phyloP scores from a whole-genome alignment of 2,329 filamentous ascomycete species.

The Venturia aucupariae region DNA sequence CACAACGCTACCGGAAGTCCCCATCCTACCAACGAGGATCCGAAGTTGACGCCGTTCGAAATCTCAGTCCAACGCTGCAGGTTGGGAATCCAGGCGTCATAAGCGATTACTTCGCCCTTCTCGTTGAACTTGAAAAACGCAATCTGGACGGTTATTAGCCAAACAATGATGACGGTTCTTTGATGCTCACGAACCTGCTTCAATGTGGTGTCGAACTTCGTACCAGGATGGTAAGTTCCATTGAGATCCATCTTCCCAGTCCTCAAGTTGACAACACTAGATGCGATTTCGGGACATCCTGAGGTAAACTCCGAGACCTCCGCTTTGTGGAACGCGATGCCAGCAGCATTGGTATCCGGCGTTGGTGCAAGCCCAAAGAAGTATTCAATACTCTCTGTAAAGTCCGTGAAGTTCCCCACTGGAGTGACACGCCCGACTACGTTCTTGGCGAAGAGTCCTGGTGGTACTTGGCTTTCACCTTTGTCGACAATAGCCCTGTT shows the following conservation, averaged over 20 bases:
- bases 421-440: constrained; percentile 34
- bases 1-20: not conserved
- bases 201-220: not conserved
- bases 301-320: constrained; percentile 25
- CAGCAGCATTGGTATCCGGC: constrained; percentile 17
- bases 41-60: not conserved
- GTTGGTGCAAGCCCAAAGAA: constrained; percentile 36
- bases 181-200: not conserved
- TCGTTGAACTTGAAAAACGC: constrained; percentile 41
- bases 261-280: constrained; percentile 23
- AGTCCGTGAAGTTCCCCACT: constrained; percentile 34
- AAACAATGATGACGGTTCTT: too few species aligned
- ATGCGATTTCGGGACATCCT: constrained; percentile 30
- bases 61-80: constrained; percentile 18
- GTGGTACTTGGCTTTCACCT: constrained; percentile 27
- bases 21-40: not conserved
- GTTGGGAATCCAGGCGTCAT: constrained; percentile 38
- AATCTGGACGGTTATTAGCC: constrained; percentile 20
- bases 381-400: constrained; percentile 36
- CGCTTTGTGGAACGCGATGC: constrained; percentile 18
- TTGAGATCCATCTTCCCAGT: constrained; percentile 1
- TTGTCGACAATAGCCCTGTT: constrained; percentile 28
- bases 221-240: not conserved
- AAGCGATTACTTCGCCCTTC: constrained; percentile 33
- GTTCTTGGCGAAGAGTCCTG: constrained; percentile 29